Conservation (phyloP, 805 yeast species). For the Wickerhamomyces alni region DNA sequence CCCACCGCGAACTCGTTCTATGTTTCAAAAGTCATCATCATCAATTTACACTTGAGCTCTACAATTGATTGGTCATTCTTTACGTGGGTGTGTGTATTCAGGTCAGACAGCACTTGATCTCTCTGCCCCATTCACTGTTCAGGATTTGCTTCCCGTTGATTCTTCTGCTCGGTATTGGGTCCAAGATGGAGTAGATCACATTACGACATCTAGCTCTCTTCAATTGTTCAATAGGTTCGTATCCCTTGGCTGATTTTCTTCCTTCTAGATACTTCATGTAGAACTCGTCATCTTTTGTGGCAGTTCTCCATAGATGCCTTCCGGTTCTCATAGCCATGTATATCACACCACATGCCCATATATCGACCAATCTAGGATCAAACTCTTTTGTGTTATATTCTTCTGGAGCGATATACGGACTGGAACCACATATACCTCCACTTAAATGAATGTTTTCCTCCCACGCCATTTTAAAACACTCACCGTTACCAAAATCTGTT, state of each 20-base stretch:
- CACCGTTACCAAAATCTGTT: conserved; percentile 85
- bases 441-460: conserved; percentile 62
- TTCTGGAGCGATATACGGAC: conserved; percentile 91
- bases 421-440: conserved; percentile 78
- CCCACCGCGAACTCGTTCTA: background rate
- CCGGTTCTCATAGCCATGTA: conserved; percentile 95
- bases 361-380: conserved; percentile 78
- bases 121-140: conserved; percentile 94
- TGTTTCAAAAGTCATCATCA: background rate
- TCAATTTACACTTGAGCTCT: no score
- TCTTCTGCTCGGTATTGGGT: conserved; percentile 84
- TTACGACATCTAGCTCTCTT: conserved; percentile 87
- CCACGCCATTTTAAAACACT: conserved; percentile 83
- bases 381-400: conserved; percentile 59
- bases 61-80: no score
- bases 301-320: conserved; percentile 85
- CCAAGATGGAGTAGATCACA: conserved; percentile 87
- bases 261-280: conserved; percentile 68
- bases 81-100: no score
- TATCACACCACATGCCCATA: conserved; percentile 92
- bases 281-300: conserved; percentile 76
- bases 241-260: conserved; percentile 78
- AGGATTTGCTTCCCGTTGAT: conserved; percentile 84
- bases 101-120: conserved; percentile 39
- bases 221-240: conserved; percentile 82